These are phyloP conservation scores for Lithohypha guttulata DNA, from an alignment of 2,329 filamentous ascomycete species.

Conservation along the genomic window DNA sequence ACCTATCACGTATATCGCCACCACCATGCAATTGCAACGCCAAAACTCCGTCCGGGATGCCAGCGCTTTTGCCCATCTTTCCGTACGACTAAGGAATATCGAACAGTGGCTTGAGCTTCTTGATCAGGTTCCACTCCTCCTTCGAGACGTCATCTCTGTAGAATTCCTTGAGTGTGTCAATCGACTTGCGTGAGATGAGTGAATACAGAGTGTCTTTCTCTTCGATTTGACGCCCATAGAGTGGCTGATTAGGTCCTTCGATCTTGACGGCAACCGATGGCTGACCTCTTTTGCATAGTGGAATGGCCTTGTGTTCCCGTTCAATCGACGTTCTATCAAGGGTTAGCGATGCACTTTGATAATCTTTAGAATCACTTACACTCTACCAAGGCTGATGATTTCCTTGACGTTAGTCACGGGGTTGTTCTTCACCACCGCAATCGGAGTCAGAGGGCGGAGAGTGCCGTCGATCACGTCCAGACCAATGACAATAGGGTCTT, in stretches of 20 bases:
- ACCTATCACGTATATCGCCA: no score
- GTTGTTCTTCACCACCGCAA: constrained; percentile 77
- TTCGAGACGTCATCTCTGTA: constrained; percentile 78
- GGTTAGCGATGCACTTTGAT: constrained; percentile 19
- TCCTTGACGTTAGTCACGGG: constrained; percentile 71
- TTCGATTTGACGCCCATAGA: constrained; percentile 90
- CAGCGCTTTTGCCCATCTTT: no score
- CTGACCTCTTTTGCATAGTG: constrained; percentile 85
- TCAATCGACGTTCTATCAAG: constrained; percentile 74
- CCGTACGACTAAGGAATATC: constrained; percentile 58
- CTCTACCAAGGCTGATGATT: constrained; percentile 74
- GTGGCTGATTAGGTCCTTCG: constrained; percentile 82
- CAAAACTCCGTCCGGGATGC: no score
- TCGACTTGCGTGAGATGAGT: constrained; percentile 73
- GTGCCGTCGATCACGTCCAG: constrained; percentile 90
- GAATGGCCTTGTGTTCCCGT: constrained; percentile 91
- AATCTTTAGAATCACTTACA: constrained; percentile 51
- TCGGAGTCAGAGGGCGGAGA: constrained; percentile 76
- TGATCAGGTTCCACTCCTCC: constrained; percentile 90
- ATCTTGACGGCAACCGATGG: constrained; percentile 98
- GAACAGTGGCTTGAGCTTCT: constrained; percentile 90
- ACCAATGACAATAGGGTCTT: constrained; percentile 84
- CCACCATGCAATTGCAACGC: no score
- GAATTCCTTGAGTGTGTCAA: constrained; percentile 92
- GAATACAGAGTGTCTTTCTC: constrained; percentile 84